phyloP scores from a whole-genome alignment of 2,329 filamentous ascomycete species.

The Penicillium sp. region DNA sequence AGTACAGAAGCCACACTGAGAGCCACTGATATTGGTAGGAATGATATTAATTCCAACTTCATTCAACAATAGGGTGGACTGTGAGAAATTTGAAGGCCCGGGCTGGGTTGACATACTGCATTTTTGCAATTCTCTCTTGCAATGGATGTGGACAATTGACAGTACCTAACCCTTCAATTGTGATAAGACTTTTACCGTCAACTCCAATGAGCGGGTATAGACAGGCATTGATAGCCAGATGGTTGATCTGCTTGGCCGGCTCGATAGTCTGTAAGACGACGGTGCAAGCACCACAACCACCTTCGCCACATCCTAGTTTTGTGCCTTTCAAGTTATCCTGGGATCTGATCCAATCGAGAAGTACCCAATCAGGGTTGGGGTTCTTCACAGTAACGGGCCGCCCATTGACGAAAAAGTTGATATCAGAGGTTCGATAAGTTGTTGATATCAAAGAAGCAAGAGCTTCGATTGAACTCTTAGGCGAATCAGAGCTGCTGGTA shows the following conservation, averaged over 20 bases:
- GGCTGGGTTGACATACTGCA: neutral
- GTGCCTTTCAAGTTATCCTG: neutral
- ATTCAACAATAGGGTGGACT: neutral
- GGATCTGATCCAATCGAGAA: neutral
- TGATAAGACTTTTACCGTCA: neutral
- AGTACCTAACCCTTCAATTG: neutral
- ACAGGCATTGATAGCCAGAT: neutral
- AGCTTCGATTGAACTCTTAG: neutral
- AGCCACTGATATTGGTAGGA: neutral
- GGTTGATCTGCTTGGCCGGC: neutral
- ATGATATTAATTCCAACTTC: neutral
- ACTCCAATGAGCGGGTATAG: neutral
- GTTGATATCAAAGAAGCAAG: neutral
- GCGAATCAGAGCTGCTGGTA: neutral
- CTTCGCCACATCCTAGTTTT: neutral
- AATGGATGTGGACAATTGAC: neutral
- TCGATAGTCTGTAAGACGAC: neutral
- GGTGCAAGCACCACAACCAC: neutral
- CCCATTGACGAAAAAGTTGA: slow-evolving; percentile 1
- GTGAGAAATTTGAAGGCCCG: neutral
- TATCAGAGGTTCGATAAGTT: neutral
- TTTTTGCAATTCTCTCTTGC: slow-evolving; percentile 1
- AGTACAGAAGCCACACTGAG: neutral
- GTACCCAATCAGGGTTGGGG: neutral
- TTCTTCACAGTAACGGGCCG: neutral